phyloP scores from a whole-genome alignment of 495 filamentous ascomycete species.

The Daldinia decipiens region DNA sequence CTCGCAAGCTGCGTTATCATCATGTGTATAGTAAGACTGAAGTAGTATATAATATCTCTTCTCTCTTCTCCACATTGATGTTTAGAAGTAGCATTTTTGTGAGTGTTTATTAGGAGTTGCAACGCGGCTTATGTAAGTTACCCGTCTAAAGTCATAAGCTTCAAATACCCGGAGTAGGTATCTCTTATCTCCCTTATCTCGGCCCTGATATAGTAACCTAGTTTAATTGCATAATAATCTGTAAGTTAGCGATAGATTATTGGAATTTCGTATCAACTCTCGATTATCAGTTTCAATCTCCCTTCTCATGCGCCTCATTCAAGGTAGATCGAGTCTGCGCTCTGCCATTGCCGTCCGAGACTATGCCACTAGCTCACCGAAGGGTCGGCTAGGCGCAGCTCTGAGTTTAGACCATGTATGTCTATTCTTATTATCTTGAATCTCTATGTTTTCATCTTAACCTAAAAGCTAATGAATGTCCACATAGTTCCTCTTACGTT shows the following conservation, averaged over 20 bases:
- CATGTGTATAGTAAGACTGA: neutral
- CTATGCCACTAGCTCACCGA: conserved; percentile 52
- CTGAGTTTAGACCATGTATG: conserved; percentile 64
- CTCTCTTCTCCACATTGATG: too few species aligned
- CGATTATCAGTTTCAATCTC: neutral
- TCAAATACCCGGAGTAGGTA: neutral
- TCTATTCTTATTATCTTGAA: neutral
- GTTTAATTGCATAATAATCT: conserved; percentile 1
- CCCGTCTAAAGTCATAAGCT: neutral
- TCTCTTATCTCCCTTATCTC: conserved; percentile 2
- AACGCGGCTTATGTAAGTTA: neutral
- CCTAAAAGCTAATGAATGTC: conserved; percentile 23
- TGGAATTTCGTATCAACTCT: conserved; percentile 5
- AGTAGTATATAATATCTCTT: neutral
- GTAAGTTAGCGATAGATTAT: neutral
- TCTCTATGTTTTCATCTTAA: neutral
- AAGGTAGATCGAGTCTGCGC: conserved; percentile 11
- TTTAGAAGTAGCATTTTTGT: neutral
- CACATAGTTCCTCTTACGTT: conserved; percentile 68
- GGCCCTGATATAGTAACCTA: neutral
- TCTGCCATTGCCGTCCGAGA: conserved; percentile 47
- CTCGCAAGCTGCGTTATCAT: conserved; percentile 11
- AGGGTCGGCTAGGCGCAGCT: conserved; percentile 50
- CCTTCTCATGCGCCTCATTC: conserved; percentile 29
- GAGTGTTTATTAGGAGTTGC: neutral